Evolutionary conservation across 305 asterid genomes (phyloP).

Genomic region (Fraxinus latifolia): DNA sequence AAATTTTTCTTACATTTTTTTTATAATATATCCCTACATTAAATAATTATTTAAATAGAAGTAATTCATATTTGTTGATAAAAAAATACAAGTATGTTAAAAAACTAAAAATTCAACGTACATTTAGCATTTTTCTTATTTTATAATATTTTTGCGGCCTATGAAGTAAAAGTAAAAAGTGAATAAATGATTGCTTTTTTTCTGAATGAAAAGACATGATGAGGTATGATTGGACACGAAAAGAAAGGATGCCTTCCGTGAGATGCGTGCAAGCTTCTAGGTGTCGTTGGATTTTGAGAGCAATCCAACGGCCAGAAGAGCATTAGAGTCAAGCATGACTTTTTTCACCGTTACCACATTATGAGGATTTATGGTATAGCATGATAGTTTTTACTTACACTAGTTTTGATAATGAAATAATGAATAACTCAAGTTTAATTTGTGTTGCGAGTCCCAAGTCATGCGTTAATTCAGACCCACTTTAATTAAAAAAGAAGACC

Average conservation of each 20-base stretch:
- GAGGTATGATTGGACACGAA: neutral
- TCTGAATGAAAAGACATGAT: neutral
- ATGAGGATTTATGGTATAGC: neutral
- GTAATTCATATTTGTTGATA: too few species aligned
- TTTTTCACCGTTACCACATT: neutral
- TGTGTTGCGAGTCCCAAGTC: neutral
- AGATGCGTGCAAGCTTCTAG: neutral
- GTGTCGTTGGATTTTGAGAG: neutral
- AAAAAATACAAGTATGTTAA: too few species aligned
- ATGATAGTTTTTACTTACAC: neutral
- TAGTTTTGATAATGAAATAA: too few species aligned
- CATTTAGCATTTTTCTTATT: too few species aligned
- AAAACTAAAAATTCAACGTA: too few species aligned
- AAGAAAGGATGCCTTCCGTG: neutral
- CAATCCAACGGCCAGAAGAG: neutral
- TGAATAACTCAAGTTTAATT: neutral
- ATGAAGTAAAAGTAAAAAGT: neutral
- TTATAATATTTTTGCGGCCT: too few species aligned
- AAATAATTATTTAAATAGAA: too few species aligned
- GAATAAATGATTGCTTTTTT: neutral
- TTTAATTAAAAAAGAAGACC: neutral
- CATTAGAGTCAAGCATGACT: neutral
- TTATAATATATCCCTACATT: too few species aligned
- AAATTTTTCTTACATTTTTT: too few species aligned
- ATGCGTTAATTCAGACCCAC: neutral